Conservation (phyloP, 495 filamentous ascomycete species). For the Aspergillus ostianus region DNA sequence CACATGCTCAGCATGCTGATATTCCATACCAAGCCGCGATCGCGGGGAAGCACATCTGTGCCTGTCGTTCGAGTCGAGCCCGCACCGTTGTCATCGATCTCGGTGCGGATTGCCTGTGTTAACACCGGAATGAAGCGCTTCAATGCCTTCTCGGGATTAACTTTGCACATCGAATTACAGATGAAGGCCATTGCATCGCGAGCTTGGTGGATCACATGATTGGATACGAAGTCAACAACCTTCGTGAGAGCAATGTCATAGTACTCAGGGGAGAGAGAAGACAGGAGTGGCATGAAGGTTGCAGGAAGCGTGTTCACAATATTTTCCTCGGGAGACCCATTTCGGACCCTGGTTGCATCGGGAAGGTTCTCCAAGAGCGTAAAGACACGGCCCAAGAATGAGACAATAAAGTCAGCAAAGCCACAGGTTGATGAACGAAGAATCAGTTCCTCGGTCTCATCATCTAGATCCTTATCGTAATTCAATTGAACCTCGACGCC, state of each 20-base stretch:
- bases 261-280: conserved; percentile 86
- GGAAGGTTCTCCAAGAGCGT: conserved; percentile 93
- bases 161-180: conserved; percentile 91
- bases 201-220: conserved; percentile 96
- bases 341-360: conserved; percentile 80
- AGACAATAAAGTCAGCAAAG: conserved; percentile 85
- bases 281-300: conserved; percentile 85
- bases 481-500: conserved; percentile 80
- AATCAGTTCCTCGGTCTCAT: conserved; percentile 85
- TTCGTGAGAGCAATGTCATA: conserved; percentile 91
- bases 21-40: conserved; percentile 93
- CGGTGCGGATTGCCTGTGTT: conserved; percentile 85
- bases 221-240: conserved; percentile 86
- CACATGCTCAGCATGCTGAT: conserved; percentile 98
- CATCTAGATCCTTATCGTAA: conserved; percentile 77
- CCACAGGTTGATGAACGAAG: conserved; percentile 94
- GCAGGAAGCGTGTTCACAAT: conserved; percentile 95
- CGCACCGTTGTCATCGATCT: conserved; percentile 97
- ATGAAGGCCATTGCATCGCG: conserved; percentile 99
- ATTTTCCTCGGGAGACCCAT: conserved; percentile 92
- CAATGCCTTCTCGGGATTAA: conserved; percentile 87
- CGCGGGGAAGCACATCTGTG: conserved; percentile 86
- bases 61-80: conserved; percentile 92
- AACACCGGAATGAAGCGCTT: conserved; percentile 87
- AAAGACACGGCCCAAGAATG: conserved; percentile 91